Conservation (phyloP, 805 yeast genomes). For the Sugiyamaella qingdaonensis region DNA sequence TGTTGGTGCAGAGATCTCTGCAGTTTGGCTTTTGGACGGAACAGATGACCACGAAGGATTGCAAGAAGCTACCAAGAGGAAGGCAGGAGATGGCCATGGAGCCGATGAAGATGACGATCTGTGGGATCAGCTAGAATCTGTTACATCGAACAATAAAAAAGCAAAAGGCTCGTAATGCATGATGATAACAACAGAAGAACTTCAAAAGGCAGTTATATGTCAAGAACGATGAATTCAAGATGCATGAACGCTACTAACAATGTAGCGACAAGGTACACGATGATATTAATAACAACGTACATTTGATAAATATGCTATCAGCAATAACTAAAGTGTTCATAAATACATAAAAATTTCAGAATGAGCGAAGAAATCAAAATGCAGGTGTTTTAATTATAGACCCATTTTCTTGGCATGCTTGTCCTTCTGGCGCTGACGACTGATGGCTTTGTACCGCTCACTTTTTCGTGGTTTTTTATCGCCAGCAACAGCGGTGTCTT, state of each 20-base stretch:
- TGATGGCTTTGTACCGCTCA: conserved; percentile 1
- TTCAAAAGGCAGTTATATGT: background rate
- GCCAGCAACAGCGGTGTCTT: background rate
- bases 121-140: conserved; percentile 35
- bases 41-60: conserved; percentile 35
- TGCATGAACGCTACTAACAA: no score
- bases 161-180: conserved; percentile 3
- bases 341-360: background rate
- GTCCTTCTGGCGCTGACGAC: conserved; percentile 13
- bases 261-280: background rate
- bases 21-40: conserved; percentile 48
- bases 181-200: background rate
- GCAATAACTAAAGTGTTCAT: background rate
- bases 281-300: background rate
- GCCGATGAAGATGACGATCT: conserved; percentile 35
- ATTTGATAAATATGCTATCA: background rate
- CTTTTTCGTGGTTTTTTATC: background rate
- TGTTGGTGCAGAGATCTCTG: conserved; percentile 64
- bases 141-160: conserved; percentile 13
- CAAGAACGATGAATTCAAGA: background rate
- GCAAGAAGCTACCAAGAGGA: conserved; percentile 26
- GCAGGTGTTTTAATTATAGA: background rate
- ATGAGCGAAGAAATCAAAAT: background rate
- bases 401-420: conserved; percentile 21
- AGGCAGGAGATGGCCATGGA: conserved; percentile 18